Conservation (phyloP, 768 basidiomycete genomes). For the Favolaschia claudopus region DNA sequence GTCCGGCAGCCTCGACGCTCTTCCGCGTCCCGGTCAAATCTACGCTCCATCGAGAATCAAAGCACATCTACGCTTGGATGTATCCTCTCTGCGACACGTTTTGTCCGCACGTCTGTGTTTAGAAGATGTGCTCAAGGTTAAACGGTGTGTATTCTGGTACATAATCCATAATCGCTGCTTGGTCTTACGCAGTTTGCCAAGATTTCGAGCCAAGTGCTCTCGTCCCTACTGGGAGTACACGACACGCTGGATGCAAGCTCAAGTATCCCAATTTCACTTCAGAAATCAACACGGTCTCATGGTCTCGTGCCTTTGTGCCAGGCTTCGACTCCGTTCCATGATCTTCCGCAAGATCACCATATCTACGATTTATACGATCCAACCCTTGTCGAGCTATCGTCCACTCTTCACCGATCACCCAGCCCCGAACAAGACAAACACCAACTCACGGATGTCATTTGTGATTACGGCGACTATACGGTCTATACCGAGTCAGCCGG, state of each 20-base stretch:
- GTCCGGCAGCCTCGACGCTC: not conserved
- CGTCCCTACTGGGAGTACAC: not conserved
- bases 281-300: not conserved
- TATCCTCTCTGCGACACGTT: not conserved
- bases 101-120: not conserved
- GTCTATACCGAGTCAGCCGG: not conserved
- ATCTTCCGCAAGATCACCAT: not conserved
- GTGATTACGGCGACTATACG: not conserved
- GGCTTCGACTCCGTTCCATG: not conserved
- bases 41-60: not conserved
- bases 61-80: not conserved
- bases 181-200: not conserved
- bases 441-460: too few relatives aligned
- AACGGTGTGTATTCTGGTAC: not conserved
- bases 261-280: not conserved
- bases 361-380: not conserved
- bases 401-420: not conserved
- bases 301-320: not conserved
- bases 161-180: not conserved
- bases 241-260: not conserved
- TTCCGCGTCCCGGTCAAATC: not conserved
- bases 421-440: not conserved
- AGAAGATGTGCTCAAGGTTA: not conserved
- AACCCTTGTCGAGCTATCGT: not conserved
- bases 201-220: not conserved